Base-by-base conservation (phyloP, 805 yeast species). In the Metahyphopichia silvanorum region DNA sequence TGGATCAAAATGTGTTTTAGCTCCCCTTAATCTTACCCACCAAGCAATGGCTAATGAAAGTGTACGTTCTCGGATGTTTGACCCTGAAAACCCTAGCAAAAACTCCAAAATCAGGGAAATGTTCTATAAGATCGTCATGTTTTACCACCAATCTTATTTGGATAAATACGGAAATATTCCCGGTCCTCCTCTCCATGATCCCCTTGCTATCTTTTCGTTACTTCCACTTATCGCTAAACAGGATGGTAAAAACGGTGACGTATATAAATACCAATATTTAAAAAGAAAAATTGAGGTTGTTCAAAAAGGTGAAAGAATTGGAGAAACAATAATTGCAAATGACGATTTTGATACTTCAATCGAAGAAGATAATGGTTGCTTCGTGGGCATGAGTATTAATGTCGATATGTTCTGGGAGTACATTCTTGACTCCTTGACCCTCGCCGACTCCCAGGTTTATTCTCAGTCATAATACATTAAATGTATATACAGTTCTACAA, bases 171-270 rank as follows among this genome's bases (percentile, higher is more conserved):
- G 46, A 8, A 40, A 41, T 52, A 39, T 40, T 16, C 38, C 51
- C 4, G 91, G 93, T 0, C 88, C 93, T 4, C 86, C 88, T 1
- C 68, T 85, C 1, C 95, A 86, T 55, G 95, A 86, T 53, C 91
- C 93, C 1, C 61, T 84, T 32, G 84, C 94, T 1, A 62, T 83
- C 8, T 74, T 73, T 32, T 77, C 77, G 0, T 47, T 85, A 22
- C 53, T 85, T 32, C 74, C 76, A 14, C 52, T 76, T 31, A 53
- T 63, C 31, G 49, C 49, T 9, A 35, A 30, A 3, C 21, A 16
- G 25, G 30, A 34, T 9, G 46, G 42, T 10, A 20, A 39, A 4
- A 36, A 40, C 4, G 50, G 44, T 17, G 46, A 39, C 2, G 37
- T 33, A 2, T 49, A 50, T 35, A 50, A 43, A 16, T 60, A 53